Conservation (phyloP, 768 basidiomycete genomes). For the Mycena rebaudengoi region DNA sequence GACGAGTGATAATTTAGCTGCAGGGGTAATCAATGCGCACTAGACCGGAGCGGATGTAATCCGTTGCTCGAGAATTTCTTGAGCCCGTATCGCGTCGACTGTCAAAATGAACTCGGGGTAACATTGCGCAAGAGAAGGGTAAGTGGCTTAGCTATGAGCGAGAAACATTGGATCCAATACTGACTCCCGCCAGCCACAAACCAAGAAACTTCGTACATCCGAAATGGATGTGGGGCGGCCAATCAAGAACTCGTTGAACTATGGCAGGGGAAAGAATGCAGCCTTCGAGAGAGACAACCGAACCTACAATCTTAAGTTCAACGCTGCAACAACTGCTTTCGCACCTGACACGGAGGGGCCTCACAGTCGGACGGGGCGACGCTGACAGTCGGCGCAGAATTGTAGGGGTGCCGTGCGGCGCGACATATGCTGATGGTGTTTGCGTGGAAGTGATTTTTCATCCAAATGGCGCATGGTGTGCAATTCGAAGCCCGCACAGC, state of each 20-base stretch:
- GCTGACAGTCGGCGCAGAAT: too few species aligned
- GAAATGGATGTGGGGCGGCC: slow-evolving; percentile 28
- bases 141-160: slow-evolving; percentile 35
- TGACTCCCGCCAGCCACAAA: slow-evolving; percentile 29
- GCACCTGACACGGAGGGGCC: too few species aligned
- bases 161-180: slow-evolving; percentile 38
- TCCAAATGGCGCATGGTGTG: too few species aligned
- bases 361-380: too few species aligned
- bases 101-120: slow-evolving; percentile 36
- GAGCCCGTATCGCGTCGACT: slow-evolving; percentile 29
- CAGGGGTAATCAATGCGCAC: slow-evolving; percentile 43
- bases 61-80: slow-evolving; percentile 33
- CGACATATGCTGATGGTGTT: too few species aligned
- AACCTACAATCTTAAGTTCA: slow-evolving; percentile 39
- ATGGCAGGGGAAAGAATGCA: slow-evolving; percentile 35
- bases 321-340: slow-evolving; percentile 36
- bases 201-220: slow-evolving; percentile 37
- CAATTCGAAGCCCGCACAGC: too few species aligned
- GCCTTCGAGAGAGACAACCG: slow-evolving; percentile 37
- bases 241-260: slow-evolving; percentile 37
- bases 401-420: too few species aligned
- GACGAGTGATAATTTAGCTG: slow-evolving; percentile 1
- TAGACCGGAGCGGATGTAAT: slow-evolving; percentile 34
- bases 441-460: too few species aligned
- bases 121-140: slow-evolving; percentile 19